Conservation (phyloP, 768 basidiomycete genomes). For the Coprinopsis cinerea region DNA sequence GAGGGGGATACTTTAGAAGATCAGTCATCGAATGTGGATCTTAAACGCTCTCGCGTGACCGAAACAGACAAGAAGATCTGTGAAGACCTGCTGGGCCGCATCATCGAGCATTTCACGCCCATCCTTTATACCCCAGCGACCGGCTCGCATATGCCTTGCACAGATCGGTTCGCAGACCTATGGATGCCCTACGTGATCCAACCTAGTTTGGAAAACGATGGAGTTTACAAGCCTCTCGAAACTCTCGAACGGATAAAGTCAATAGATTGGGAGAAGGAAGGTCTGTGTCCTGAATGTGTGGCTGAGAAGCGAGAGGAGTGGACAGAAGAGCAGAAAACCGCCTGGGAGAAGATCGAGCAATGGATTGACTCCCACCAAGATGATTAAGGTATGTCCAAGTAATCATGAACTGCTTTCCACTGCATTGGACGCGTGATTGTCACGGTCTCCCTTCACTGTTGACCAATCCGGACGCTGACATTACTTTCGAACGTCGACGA, state of each 20-base stretch:
- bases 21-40: constrained; percentile 8
- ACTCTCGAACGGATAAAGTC: constrained; percentile 55
- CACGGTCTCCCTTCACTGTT: too few species aligned
- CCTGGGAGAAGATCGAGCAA: constrained; percentile 57
- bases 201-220: constrained; percentile 54
- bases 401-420: constrained; percentile 2
- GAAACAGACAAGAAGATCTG: constrained; percentile 39
- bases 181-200: constrained; percentile 72
- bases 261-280: constrained; percentile 52
- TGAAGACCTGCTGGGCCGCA: constrained; percentile 39
- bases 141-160: constrained; percentile 70
- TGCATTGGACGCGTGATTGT: too few species aligned
- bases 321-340: constrained; percentile 48
- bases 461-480: too few species aligned
- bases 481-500: too few species aligned
- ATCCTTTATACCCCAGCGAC: constrained; percentile 65
- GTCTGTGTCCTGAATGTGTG: constrained; percentile 55
- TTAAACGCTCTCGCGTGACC: constrained; percentile 20
- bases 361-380: constrained; percentile 37
- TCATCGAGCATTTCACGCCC: constrained; percentile 68
- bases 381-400: not conserved
- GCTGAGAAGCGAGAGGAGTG: constrained; percentile 60
- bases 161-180: constrained; percentile 60
- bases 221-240: constrained; percentile 68
- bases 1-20: constrained; percentile 17